Evolutionary conservation across 2,329 filamentous ascomycete species (phyloP).

Genomic region (Pseudopyricularia javanii): DNA sequence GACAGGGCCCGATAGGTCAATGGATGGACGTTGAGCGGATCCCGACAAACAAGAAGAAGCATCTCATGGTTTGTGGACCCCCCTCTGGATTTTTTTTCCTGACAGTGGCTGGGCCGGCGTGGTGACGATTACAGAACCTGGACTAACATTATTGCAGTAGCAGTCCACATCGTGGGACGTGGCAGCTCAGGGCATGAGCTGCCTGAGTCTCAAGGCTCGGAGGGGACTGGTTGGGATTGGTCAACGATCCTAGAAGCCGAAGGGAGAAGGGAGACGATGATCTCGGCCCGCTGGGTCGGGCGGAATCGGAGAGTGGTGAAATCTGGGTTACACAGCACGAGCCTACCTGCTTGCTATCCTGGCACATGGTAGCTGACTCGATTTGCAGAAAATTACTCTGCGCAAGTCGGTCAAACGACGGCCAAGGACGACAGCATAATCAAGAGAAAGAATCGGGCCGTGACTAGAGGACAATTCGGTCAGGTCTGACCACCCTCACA

Average conservation of each 20-base stretch:
- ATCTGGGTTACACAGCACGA: conserved; percentile 1
- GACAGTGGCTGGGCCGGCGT: neutral
- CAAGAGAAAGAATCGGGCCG: too few relatives aligned
- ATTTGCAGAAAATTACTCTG: neutral
- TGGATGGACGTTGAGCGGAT: neutral
- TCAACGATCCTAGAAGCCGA: neutral
- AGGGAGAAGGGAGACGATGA: conserved; percentile 4
- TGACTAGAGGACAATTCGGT: too few relatives aligned
- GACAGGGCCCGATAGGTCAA: conserved; percentile 2
- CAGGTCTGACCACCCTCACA: too few relatives aligned
- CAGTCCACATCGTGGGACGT: neutral
- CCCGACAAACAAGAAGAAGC: neutral
- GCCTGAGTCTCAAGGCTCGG: neutral
- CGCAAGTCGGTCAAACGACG: neutral
- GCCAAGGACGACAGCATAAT: too few relatives aligned
- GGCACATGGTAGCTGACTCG: neutral
- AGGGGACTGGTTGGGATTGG: neutral
- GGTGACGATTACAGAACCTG: neutral
- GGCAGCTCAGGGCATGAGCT: neutral
- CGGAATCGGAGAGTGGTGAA: neutral
- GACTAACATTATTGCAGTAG: neutral
- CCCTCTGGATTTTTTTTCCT: conserved; percentile 2
- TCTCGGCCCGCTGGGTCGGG: neutral
- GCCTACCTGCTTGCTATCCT: neutral
- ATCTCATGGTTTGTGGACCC: conserved; percentile 1